phyloP scores from a whole-genome alignment of 2,329 filamentous ascomycete genomes.

The Sclerotinia subarctica region DNA sequence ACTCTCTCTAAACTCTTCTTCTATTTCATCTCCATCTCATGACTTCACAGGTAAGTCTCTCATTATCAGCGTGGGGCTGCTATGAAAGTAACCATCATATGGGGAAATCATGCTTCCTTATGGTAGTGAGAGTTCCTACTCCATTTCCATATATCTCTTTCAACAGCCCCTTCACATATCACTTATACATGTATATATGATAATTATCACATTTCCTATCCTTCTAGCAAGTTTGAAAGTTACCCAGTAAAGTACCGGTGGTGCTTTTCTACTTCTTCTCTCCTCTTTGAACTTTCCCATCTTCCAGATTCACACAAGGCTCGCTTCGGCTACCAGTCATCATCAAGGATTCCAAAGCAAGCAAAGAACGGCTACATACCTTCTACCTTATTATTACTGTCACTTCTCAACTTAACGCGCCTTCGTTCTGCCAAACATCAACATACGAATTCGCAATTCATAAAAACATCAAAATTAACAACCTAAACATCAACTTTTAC shows the following conservation, averaged over 20 bases:
- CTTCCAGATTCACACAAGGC: constrained; percentile 19
- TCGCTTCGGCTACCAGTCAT: constrained; percentile 22
- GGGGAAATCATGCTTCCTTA: constrained; percentile 14
- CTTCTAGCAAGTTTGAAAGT: constrained; percentile 10
- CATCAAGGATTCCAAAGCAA: constrained; percentile 16
- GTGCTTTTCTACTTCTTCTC: constrained; percentile 18
- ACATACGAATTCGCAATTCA: constrained; percentile 16
- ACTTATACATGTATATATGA: not conserved
- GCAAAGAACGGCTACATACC: constrained; percentile 20
- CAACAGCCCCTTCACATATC: not conserved
- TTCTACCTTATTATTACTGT: constrained; percentile 9
- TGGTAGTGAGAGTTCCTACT: constrained; percentile 14
- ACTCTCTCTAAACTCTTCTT: constrained; percentile 16
- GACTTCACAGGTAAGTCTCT: constrained; percentile 12
- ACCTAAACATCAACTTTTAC: constrained; percentile 26
- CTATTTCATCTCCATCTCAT: not conserved
- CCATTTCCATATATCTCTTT: not conserved
- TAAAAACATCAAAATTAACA: constrained; percentile 11
- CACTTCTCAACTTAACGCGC: constrained; percentile 19
- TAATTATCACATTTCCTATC: not conserved
- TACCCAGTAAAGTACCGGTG: constrained; percentile 7
- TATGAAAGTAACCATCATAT: constrained; percentile 18
- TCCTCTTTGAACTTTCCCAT: constrained; percentile 6
- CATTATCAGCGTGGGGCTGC: constrained; percentile 13
- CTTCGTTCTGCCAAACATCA: constrained; percentile 21